Percentiles rank a stretch among this genome's conserved stretches.
phyloP scores from a whole-genome alignment of 1,284 basidiomycete genomes.

The Peniophora sp. region DNA sequence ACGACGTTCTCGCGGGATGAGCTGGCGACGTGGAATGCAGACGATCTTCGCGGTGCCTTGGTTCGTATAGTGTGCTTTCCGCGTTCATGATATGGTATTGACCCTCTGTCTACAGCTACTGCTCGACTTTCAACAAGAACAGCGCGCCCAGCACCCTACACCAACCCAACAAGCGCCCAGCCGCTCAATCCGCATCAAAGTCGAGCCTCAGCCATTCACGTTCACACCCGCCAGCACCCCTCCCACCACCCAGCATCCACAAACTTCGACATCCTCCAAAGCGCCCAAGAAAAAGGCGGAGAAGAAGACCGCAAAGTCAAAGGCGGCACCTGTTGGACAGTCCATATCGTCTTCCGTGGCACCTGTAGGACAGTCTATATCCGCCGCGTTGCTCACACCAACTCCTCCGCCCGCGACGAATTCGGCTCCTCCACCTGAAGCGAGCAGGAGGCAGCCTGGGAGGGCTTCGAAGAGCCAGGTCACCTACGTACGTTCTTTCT shows the following conservation, averaged over 20 bases:
- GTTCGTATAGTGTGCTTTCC: constrained; percentile 11
- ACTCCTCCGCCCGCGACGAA: background rate
- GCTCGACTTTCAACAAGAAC: constrained; percentile 4
- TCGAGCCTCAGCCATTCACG: background rate
- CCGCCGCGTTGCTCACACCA: background rate
- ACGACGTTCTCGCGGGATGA: constrained; percentile 1
- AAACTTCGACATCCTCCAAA: too few relatives aligned
- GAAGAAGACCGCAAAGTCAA: background rate
- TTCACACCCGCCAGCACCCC: background rate
- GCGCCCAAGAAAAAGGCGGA: background rate
- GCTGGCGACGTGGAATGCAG: constrained; percentile 20
- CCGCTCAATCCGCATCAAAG: background rate
- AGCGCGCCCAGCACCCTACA: background rate
- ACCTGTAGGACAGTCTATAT: background rate
- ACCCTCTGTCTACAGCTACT: constrained; percentile 5
- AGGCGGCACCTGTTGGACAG: background rate
- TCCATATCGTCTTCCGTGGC: background rate
- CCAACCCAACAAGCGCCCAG: background rate
- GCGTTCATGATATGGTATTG: constrained; percentile 1
- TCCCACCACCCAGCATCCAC: background rate
- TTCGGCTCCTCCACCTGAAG: background rate
- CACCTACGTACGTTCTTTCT: constrained; percentile 9
- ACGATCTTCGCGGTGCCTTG: constrained; percentile 33
- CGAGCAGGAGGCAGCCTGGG: constrained; percentile 12
- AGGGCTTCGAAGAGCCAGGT: constrained; percentile 13